A percentile compares a stretch with the other conserved stretches of the same genome.
Evolutionary conservation across 2,329 filamentous ascomycete genomes (phyloP).

Genomic region (Epichloe glyceriae): DNA sequence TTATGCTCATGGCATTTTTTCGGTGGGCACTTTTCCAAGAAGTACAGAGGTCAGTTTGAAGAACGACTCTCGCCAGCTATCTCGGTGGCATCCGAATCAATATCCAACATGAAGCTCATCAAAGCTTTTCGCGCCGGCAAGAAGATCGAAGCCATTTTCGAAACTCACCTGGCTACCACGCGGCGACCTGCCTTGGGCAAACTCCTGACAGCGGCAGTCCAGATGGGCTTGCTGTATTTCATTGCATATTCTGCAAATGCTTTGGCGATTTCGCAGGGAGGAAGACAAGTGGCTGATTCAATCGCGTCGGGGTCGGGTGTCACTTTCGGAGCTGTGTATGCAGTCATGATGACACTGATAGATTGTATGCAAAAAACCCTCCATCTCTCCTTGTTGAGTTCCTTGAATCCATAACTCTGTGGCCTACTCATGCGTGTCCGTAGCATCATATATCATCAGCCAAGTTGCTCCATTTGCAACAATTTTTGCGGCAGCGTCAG

Average conservation of each 20-base stretch:
- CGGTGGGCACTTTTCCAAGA: constrained; percentile 36
- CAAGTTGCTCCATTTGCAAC: constrained; percentile 46
- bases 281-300: constrained; percentile 23
- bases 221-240: constrained; percentile 52
- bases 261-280: constrained; percentile 54
- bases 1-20: constrained; percentile 38
- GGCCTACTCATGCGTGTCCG: no score
- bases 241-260: constrained; percentile 52
- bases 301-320: constrained; percentile 25
- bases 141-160: constrained; percentile 29
- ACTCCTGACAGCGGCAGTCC: constrained; percentile 38
- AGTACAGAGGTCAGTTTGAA: constrained; percentile 29
- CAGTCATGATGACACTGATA: constrained; percentile 41
- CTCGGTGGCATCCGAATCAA: constrained; percentile 41
- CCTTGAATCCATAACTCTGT: no score
- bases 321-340: constrained; percentile 35
- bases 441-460: constrained; percentile 29
- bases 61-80: constrained; percentile 35
- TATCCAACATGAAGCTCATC: constrained; percentile 30
- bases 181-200: constrained; percentile 41
- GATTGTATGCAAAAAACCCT: constrained; percentile 24
- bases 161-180: constrained; percentile 30
- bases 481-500: constrained; percentile 36
- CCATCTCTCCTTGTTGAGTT: background rate
- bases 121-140: constrained; percentile 37